A percentile compares a stretch with the other conserved stretches of the same genome.
phyloP scores from a whole-genome alignment of 345 rosid species.

The Citrus trifoliata region DNA sequence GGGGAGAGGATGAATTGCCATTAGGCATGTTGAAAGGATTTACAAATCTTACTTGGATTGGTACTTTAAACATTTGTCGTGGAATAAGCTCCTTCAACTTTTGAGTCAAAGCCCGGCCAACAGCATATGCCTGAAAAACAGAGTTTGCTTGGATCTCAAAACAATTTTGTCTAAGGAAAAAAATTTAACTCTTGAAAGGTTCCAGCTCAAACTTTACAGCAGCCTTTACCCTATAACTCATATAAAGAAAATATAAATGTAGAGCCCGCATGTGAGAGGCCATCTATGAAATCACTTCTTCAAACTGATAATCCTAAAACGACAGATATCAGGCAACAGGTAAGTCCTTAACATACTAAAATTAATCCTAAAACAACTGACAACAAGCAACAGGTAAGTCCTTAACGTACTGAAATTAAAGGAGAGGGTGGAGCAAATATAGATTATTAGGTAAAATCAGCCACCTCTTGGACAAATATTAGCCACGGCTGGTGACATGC shows the following conservation, averaged over 20 bases:
- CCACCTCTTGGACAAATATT: background rate
- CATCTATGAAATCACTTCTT: background rate
- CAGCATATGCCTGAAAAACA: slow-evolving; percentile 75
- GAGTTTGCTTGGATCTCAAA: slow-evolving; percentile 13
- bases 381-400: background rate
- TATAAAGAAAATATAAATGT: background rate
- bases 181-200: background rate
- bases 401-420: background rate
- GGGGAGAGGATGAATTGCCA: too few relatives aligned
- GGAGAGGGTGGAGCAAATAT: background rate
- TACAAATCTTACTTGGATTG: slow-evolving; percentile 70
- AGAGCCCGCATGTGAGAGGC: background rate
- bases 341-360: background rate
- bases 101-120: slow-evolving; percentile 96
- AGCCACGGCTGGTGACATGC: background rate
- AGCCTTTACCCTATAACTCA: background rate
- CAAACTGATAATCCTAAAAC: background rate
- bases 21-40: background rate
- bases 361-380: background rate
- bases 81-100: slow-evolving; percentile 98
- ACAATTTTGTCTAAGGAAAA: background rate
- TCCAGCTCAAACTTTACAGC: background rate
- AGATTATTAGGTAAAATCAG: background rate
- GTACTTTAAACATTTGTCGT: slow-evolving; percentile 96
- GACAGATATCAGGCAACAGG: background rate